phyloP scores from a whole-genome alignment of 306 rosid species.

The Vigna trinervia region DNA sequence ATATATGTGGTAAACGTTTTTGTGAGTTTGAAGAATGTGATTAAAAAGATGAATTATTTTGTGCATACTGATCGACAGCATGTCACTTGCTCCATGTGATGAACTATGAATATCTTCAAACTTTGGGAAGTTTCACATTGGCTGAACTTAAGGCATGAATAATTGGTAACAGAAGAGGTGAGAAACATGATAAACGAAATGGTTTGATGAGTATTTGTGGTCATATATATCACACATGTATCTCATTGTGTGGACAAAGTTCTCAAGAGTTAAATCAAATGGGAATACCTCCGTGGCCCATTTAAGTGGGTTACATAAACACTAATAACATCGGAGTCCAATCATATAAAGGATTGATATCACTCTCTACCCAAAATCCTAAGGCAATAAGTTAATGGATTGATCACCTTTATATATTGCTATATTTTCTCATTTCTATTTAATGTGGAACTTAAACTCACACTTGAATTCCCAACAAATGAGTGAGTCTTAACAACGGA shows the following conservation, averaged over 20 bases:
- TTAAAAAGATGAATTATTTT: not conserved
- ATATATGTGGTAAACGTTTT: conserved; percentile 30
- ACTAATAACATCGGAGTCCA: no score
- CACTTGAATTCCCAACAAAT: no score
- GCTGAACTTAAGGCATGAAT: not conserved
- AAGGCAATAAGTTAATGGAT: no score
- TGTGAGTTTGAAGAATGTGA: not conserved
- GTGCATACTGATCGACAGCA: not conserved
- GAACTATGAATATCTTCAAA: conserved; percentile 21
- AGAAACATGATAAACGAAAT: not conserved
- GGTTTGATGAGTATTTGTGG: not conserved
- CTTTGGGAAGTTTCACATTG: not conserved
- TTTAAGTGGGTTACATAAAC: no score
- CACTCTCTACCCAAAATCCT: no score
- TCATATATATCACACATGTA: not conserved
- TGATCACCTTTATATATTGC: no score
- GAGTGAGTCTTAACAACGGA: not conserved
- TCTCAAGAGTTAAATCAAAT: not conserved
- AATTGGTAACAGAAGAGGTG: not conserved
- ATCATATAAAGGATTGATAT: no score
- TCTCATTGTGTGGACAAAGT: not conserved
- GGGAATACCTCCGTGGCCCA: not conserved
- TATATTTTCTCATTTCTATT: no score
- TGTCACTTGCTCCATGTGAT: conserved; percentile 12
- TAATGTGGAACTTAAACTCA: no score